These are phyloP conservation scores for Colletotrichum spinosum DNA, from an alignment of 2,329 filamentous ascomycete genomes.

Conservation along the genomic window DNA sequence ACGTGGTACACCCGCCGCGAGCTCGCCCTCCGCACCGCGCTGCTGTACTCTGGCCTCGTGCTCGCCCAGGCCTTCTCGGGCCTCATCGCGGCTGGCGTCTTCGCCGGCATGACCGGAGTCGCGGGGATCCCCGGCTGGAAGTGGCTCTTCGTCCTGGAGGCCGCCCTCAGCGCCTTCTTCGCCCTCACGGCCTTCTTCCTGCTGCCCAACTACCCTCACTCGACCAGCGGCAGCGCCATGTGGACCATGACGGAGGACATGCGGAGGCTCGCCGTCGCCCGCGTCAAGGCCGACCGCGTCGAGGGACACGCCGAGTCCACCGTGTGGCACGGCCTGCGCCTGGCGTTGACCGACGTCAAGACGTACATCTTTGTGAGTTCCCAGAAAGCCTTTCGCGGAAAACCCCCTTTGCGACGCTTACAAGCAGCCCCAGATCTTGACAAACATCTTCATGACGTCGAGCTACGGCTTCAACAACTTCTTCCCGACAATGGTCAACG, in stretches of 20 bases:
- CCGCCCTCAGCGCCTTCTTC: conserved; percentile 43
- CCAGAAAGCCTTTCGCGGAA: too few species aligned
- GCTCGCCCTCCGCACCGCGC: conserved; percentile 54
- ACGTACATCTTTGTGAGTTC: conserved; percentile 26
- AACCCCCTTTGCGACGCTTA: conserved; percentile 15
- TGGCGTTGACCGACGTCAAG: conserved; percentile 28
- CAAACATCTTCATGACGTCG: conserved; percentile 44
- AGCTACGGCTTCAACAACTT: conserved; percentile 44
- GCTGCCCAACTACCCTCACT: conserved; percentile 51
- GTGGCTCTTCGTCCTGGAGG: conserved; percentile 49
- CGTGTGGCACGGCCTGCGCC: conserved; percentile 27
- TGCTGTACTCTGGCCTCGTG: conserved; percentile 56
- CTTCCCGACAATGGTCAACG: conserved; percentile 47
- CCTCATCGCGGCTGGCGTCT: conserved; percentile 57
- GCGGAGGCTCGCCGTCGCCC: conserved; percentile 43
- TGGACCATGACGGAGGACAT: conserved; percentile 51
- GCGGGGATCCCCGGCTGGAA: conserved; percentile 45
- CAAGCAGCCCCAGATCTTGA: conserved; percentile 39
- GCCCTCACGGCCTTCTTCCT: conserved; percentile 49
- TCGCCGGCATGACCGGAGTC: conserved; percentile 45
- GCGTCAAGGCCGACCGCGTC: conserved; percentile 51
- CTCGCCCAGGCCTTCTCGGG: conserved; percentile 54
- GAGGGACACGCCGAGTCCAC: conserved; percentile 29
- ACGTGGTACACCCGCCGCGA: conserved; percentile 67
- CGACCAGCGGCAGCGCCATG: conserved; percentile 48